These are phyloP conservation scores for Heterobasidion annosum DNA, from an alignment of 1,284 basidiomycete species.

Conservation along the genomic window DNA sequence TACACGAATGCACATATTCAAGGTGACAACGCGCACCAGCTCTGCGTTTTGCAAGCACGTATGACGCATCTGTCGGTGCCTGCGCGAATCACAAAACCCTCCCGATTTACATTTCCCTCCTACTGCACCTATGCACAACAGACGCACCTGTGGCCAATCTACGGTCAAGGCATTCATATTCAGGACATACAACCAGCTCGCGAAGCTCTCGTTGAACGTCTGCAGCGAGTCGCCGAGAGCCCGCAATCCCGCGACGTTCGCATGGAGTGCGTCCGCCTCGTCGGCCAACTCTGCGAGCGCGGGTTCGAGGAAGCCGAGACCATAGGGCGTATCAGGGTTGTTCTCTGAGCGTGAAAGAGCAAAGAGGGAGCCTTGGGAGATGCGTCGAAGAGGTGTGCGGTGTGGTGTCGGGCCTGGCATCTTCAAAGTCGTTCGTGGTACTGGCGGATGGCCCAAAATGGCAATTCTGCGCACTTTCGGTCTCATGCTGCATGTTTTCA, in stretches of 20 bases:
- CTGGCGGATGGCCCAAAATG: neutral
- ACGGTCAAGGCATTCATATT: conserved; percentile 92
- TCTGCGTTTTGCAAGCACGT: conserved; percentile 45
- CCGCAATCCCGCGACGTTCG: conserved; percentile 68
- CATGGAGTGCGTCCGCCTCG: conserved; percentile 74
- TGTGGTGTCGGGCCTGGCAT: conserved; percentile 30
- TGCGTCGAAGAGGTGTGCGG: conserved; percentile 77
- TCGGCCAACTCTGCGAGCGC: conserved; percentile 82
- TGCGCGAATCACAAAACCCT: conserved; percentile 16
- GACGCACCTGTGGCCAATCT: conserved; percentile 80
- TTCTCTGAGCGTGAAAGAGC: conserved; percentile 65
- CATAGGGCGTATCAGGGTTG: conserved; percentile 68
- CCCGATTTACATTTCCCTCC: neutral
- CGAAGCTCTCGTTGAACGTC: conserved; percentile 90
- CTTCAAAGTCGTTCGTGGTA: neutral
- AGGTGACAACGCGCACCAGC: conserved; percentile 35
- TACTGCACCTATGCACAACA: neutral
- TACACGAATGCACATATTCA: neutral
- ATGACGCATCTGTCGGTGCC: conserved; percentile 60
- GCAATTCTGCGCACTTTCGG: no score
- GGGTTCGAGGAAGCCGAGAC: conserved; percentile 80
- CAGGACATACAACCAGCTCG: conserved; percentile 86
- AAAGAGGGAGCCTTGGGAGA: conserved; percentile 88
- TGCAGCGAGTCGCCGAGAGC: conserved; percentile 69
- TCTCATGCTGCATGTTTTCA: no score